Conservation (phyloP, 495 filamentous ascomycete species). For the Podospora sp. region DNA sequence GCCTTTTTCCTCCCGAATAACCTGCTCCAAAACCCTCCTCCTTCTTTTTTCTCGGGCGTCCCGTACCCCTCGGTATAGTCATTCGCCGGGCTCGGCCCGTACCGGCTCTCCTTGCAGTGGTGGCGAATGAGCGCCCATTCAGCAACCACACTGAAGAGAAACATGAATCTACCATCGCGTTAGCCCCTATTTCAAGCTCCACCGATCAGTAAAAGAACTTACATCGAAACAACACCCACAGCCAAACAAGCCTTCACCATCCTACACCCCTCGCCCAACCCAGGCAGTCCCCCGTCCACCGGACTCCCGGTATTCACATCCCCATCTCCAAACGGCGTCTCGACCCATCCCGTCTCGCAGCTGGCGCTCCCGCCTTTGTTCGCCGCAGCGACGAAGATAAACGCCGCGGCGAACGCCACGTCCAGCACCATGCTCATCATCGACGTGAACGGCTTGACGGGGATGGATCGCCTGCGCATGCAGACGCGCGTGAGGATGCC, state of each 20-base stretch:
- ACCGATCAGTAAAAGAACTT: slow-evolving; percentile 50
- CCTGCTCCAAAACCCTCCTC: slow-evolving; percentile 27
- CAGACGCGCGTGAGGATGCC: slow-evolving; percentile 76
- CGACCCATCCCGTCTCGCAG: slow-evolving; percentile 61
- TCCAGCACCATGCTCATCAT: slow-evolving; percentile 71
- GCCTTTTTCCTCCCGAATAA: slow-evolving; percentile 35
- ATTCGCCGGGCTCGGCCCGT: slow-evolving; percentile 67
- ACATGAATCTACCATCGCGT: slow-evolving; percentile 51
- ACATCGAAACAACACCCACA: slow-evolving; percentile 78
- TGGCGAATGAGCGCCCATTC: slow-evolving; percentile 67
- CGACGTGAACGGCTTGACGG: slow-evolving; percentile 65
- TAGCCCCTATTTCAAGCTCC: not conserved
- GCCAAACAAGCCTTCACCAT: slow-evolving; percentile 74
- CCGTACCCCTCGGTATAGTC: not conserved
- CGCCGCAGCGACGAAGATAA: slow-evolving; percentile 62
- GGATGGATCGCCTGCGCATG: slow-evolving; percentile 42
- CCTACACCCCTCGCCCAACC: slow-evolving; percentile 62
- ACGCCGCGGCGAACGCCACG: slow-evolving; percentile 57
- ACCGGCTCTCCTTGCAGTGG: slow-evolving; percentile 76
- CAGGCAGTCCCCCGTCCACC: slow-evolving; percentile 48
- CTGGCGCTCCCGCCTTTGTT: slow-evolving; percentile 64
- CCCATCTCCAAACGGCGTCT: slow-evolving; percentile 69
- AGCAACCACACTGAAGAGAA: slow-evolving; percentile 64
- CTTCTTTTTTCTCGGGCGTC: not conserved
- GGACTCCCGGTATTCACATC: slow-evolving; percentile 43